Evolutionary conservation across 352 stramenopile genomes (phyloP), one percentile per base, ranked within the genome.

Genomic region (Pythium coloratum): DNA sequence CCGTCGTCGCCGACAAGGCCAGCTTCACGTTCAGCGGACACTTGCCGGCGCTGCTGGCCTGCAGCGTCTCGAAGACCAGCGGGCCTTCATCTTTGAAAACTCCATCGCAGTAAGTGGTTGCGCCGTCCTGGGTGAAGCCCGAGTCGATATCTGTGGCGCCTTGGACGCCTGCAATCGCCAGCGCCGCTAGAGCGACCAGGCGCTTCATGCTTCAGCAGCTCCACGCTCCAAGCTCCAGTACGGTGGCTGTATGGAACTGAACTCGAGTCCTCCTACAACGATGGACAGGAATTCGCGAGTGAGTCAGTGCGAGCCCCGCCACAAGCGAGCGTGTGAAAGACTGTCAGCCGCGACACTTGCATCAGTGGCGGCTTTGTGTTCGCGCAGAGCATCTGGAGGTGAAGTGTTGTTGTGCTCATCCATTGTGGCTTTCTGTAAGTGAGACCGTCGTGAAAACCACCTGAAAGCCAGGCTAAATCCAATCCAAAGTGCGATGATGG

Each of bases 101-200:
- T 64, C 82, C 84, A 67, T 90, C 77, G 68, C 84, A 92, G 65
- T 92, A 92, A 14, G 84, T 92, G 20, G 79, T 89, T 2, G 38
- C 14, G 14, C 64, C 64, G 51, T 70, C 64, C 64, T 66, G 56
- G 10, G n/a, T 24, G 51, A 66, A 70, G 32, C 64, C 64, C 1
- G 36, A 40, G 16, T 70, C 64, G 18, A 70, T 65, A 44, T 70
- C 55, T 10, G 57, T 53, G 1, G 40, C 56, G 36, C n/a, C 47
- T 1, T n/a, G 18, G 12, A 18, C 14, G 53, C 53, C 18, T 20
- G 28, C n/a, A 5, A 55, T 10, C 12, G 46, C 30, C 16, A 60
- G 24, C 38, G 46, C 62, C 44, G 44, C 44, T 3, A 69, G 57
- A 38, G 34, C 36, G 18, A 50, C 3, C 36, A 62, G 5, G 26